phyloP scores from a whole-genome alignment of 768 basidiomycete species.

The Auricularia sp. region DNA sequence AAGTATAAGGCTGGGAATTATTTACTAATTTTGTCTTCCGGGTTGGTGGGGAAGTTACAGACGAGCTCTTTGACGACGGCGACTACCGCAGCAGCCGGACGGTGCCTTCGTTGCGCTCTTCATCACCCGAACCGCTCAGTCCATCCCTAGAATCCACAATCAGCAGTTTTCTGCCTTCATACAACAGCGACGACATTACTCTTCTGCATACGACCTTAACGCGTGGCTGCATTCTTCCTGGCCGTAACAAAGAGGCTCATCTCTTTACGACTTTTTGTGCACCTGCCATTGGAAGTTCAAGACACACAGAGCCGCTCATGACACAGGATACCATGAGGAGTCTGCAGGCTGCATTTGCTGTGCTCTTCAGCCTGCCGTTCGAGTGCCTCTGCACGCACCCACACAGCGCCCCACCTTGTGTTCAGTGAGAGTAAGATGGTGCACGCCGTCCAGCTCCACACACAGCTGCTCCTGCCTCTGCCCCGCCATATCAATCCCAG shows the following conservation, averaged over 20 bases:
- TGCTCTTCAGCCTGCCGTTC: constrained; percentile 55
- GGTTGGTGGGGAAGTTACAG: constrained; percentile 9
- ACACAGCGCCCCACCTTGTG: constrained; percentile 42
- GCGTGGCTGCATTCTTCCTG: constrained; percentile 69
- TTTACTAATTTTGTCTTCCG: too few relatives aligned
- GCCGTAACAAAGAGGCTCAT: constrained; percentile 56
- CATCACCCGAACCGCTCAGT: background rate
- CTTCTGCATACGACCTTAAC: constrained; percentile 63
- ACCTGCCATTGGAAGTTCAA: constrained; percentile 15
- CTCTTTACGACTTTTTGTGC: constrained; percentile 41
- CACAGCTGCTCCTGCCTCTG: constrained; percentile 35
- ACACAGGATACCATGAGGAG: constrained; percentile 44
- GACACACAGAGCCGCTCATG: constrained; percentile 35
- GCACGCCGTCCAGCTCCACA: constrained; percentile 44
- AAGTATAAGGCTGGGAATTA: too few relatives aligned
- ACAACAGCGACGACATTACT: constrained; percentile 27
- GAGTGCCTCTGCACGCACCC: constrained; percentile 56
- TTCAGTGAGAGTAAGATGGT: constrained; percentile 38
- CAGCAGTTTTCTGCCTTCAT: background rate
- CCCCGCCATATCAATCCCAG: constrained; percentile 16
- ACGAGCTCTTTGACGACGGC: constrained; percentile 25
- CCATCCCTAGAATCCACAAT: background rate
- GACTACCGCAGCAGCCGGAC: too few relatives aligned
- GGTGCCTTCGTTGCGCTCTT: background rate
- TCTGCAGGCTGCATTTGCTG: constrained; percentile 64